A percentile compares a stretch with the other conserved stretches of the same genome.
These are phyloP conservation scores for Tausonia pullulans DNA, from an alignment of 1,284 basidiomycete genomes.

Conservation along the genomic window DNA sequence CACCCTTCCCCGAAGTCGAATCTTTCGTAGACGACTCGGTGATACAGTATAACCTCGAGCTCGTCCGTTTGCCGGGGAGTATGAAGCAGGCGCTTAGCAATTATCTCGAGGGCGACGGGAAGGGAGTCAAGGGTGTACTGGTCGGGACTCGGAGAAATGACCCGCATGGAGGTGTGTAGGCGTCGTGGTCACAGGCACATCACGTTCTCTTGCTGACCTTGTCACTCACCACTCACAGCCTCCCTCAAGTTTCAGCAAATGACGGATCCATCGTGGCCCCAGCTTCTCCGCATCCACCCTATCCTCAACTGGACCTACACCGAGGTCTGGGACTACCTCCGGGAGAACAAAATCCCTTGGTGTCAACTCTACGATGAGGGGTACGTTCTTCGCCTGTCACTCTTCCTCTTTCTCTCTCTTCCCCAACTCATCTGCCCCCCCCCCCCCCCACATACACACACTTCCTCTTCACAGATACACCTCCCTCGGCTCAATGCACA, in stretches of 20 bases:
- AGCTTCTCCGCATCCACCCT: conserved; percentile 83
- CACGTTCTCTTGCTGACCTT: background rate
- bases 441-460: background rate
- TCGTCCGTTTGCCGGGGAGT: conserved; percentile 62
- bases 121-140: conserved; percentile 59
- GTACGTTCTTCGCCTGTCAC: conserved; percentile 32
- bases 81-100: conserved; percentile 71
- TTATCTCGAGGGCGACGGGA: conserved; percentile 48
- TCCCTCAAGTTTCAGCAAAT: conserved; percentile 58
- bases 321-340: conserved; percentile 81
- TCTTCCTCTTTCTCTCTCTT: background rate
- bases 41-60: conserved; percentile 61
- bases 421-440: background rate
- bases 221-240: conserved; percentile 17
- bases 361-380: conserved; percentile 86
- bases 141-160: conserved; percentile 80
- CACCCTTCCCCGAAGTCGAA: conserved; percentile 77
- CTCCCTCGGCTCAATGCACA: conserved; percentile 86
- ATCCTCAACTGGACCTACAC: conserved; percentile 89
- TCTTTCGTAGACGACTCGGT: conserved; percentile 61
- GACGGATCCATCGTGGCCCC: conserved; percentile 81
- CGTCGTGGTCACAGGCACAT: too few relatives aligned
- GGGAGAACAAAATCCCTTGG: conserved; percentile 65
- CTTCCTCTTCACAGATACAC: conserved; percentile 56
- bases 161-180: conserved; percentile 73